Base-by-base conservation (phyloP, 148 eudicot species). In the Camellia lanceoleosa region DNA sequence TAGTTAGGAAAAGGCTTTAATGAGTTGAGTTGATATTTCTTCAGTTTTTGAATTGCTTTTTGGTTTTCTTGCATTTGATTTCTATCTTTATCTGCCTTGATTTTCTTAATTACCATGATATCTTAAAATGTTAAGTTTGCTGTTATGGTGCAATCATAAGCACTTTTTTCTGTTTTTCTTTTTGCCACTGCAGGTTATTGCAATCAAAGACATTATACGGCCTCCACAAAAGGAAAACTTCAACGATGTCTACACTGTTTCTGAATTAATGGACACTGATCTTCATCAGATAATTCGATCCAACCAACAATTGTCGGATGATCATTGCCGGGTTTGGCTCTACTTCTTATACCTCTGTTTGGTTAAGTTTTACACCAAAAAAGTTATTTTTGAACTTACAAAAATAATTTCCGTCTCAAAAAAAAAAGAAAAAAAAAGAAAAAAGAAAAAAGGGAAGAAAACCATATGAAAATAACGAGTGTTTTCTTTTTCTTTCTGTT, bases 171-270 rank as follows among this genome's bases (percentile, higher is more conserved):
- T 43, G 13, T 38, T 43, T 5, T 79, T 38, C 20, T 5, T 79
- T 10, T 46, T 38, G 14, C 67, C 54, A 7, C 59, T 76, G 71
- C 85, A 89, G 91, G 85, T 89, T 69, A 78, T 89, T 81, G 88
- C 87, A 8, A 75, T 89, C 65, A 83, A 80, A 75, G 91, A 89
- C 73, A 82, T 89, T 59, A 89, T 89, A 55, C 83, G 87, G 44
- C 91, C 91, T 74, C 89, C 91, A 52, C 85, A 74, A 66, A 84
- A 69, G 75, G 85, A 85, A 69, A 85, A 72, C 61, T 89, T 89
- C 60, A 87, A 87, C 44, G 91, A 89, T 85, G 91, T 89, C 14
- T 89, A 89, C 87, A 89, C 85, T 49, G 89, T 87, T 52, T 89
- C 78, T 78, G 91, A 86, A 54, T 72, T 84, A 63, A 87, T 87